Percentiles rank a stretch among this genome's conserved stretches.
Conservation (phyloP, 176 grass and related monocot genomes). For the Hyparrhenia diplandra region DNA sequence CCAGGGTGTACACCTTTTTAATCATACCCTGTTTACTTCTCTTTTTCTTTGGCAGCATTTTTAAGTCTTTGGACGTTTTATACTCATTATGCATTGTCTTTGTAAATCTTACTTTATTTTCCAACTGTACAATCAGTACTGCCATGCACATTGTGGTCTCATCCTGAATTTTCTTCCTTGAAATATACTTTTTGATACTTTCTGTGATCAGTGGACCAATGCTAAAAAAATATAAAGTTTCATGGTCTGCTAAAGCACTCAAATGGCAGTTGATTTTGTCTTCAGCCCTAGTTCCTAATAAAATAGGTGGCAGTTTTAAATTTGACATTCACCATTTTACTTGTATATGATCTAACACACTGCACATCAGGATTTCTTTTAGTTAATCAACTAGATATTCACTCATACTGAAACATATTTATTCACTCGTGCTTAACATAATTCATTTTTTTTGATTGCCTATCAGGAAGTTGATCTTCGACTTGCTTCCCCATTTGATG, state of each 20-base stretch:
- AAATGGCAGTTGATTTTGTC: background rate
- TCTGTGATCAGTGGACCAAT: background rate
- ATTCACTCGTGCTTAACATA: background rate
- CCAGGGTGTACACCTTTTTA: background rate
- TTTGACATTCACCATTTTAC: background rate
- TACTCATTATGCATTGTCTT: background rate
- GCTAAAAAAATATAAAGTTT: background rate
- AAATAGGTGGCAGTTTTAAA: background rate
- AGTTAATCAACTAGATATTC: background rate
- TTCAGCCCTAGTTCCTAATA: background rate
- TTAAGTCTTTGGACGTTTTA: background rate
- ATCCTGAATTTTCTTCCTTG: background rate
- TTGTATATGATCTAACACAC: conserved; percentile 11
- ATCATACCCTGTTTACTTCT: background rate
- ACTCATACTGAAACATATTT: background rate
- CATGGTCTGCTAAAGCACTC: background rate
- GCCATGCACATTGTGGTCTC: background rate
- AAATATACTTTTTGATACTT: background rate
- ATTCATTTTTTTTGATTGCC: no score
- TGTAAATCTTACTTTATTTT: background rate
- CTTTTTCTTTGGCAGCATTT: background rate
- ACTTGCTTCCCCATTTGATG: conserved; percentile 59
- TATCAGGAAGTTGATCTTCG: conserved; percentile 4
- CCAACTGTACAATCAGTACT: background rate
- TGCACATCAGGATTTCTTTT: background rate